phyloP scores from a whole-genome alignment of 2,329 filamentous ascomycete species.

The Trichocomaceae sp. region DNA sequence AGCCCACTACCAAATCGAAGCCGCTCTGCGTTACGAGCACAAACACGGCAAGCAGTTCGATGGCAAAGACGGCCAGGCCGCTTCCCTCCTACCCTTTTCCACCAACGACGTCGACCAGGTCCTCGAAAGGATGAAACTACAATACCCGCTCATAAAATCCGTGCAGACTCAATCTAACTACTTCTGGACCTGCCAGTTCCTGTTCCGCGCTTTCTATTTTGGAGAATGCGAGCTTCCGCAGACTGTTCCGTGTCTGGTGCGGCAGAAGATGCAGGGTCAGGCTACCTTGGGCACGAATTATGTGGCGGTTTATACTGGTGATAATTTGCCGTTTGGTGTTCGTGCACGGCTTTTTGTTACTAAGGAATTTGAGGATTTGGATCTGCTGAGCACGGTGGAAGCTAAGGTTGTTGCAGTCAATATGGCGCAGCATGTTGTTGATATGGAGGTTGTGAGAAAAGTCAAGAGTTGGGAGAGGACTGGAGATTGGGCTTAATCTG shows the following conservation, averaged over 20 bases:
- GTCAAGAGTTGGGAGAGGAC: constrained; percentile 27
- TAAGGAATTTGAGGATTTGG: constrained; percentile 20
- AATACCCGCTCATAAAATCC: constrained; percentile 35
- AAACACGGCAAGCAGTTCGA: constrained; percentile 39
- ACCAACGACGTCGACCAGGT: constrained; percentile 42
- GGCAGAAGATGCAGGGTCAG: constrained; percentile 20
- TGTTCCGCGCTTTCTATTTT: constrained; percentile 54
- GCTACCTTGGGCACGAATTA: constrained; percentile 18
- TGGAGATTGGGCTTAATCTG: constrained; percentile 12
- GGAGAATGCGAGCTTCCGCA: constrained; percentile 46
- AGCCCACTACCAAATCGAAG: constrained; percentile 59
- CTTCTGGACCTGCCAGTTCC: constrained; percentile 49
- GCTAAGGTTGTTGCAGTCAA: constrained; percentile 30
- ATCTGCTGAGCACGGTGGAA: constrained; percentile 29
- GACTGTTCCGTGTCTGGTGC: constrained; percentile 37
- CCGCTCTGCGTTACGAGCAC: constrained; percentile 52
- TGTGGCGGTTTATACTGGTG: constrained; percentile 21
- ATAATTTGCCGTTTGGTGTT: constrained; percentile 28
- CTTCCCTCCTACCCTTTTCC: constrained; percentile 45
- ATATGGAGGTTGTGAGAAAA: constrained; percentile 28
- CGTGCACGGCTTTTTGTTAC: constrained; percentile 25
- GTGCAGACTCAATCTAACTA: constrained; percentile 32
- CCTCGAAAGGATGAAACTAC: constrained; percentile 39
- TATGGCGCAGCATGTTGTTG: constrained; percentile 26
- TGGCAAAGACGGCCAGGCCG: constrained; percentile 19